A percentile compares a stretch with the other conserved stretches of the same genome.
Evolutionary conservation across 176 grass and related monocot species (phyloP).

Genomic region (Leersia perrieri): DNA sequence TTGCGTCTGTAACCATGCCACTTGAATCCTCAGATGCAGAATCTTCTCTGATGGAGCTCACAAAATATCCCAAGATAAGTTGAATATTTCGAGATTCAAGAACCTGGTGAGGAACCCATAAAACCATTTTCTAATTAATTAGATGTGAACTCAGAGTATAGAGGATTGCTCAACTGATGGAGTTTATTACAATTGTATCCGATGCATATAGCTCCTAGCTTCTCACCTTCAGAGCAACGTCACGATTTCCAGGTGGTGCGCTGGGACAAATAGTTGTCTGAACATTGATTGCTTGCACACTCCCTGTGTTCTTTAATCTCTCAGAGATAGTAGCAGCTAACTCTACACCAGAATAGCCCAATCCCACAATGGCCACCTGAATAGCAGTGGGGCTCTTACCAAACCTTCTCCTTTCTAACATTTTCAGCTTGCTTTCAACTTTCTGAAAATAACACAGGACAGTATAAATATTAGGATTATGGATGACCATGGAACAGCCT

Average conservation of each 20-base stretch:
- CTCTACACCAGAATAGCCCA: conserved; percentile 94
- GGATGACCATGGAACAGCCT: not conserved
- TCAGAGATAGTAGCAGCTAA: conserved; percentile 91
- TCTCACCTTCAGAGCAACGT: conserved; percentile 84
- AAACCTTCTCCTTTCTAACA: conserved; percentile 77
- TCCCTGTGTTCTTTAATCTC: conserved; percentile 80
- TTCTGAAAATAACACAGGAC: conserved; percentile 53
- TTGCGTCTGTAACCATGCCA: conserved; percentile 11
- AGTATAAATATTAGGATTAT: not conserved
- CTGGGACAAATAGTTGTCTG: conserved; percentile 73
- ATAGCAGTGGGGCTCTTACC: conserved; percentile 55
- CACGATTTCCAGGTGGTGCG: conserved; percentile 84
- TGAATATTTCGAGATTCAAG: conserved; percentile 85
- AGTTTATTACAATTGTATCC: not conserved
- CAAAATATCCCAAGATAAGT: conserved; percentile 85
- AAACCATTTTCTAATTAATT: not conserved
- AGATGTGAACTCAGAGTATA: not conserved
- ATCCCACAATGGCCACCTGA: conserved; percentile 83
- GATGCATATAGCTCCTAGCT: not conserved
- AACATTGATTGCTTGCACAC: conserved; percentile 92
- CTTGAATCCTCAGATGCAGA: conserved; percentile 50
- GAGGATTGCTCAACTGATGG: not conserved
- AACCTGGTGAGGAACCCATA: conserved; percentile 43
- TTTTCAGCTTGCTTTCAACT: conserved; percentile 74
- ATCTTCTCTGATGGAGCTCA: conserved; percentile 60